phyloP scores from a whole-genome alignment of 1,139 yeast species.

The Debaryomycetaceae sp. region DNA sequence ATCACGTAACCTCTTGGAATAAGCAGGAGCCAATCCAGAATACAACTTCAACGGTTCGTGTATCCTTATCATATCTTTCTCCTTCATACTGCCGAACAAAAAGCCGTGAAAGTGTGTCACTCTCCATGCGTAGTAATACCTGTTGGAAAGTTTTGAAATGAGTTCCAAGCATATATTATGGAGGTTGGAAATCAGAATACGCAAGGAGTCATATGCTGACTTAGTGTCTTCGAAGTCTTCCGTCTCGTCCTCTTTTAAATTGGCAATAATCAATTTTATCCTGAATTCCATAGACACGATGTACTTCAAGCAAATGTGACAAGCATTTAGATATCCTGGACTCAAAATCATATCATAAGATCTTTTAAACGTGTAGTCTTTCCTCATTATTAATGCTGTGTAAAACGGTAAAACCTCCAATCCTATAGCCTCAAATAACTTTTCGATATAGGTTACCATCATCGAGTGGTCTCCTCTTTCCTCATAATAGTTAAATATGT shows the following conservation, averaged over 20 bases:
- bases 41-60: background rate
- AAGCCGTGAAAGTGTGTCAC: constrained; percentile 17
- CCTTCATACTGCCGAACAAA: background rate
- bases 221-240: background rate
- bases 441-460: background rate
- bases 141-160: constrained; percentile 18
- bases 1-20: too few relatives aligned
- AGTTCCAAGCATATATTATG: constrained; percentile 17
- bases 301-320: background rate
- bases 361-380: too few relatives aligned
- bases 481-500: background rate
- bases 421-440: background rate
- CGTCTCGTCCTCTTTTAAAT: background rate
- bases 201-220: background rate
- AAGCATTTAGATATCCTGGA: background rate
- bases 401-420: background rate
- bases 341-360: background rate
- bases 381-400: background rate
- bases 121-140: constrained; percentile 40
- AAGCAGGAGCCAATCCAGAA: background rate
- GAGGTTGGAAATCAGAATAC: constrained; percentile 8
- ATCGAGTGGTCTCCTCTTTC: background rate
- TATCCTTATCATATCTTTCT: background rate
- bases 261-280: too few relatives aligned
- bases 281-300: background rate